These are phyloP conservation scores for Fusarium continuum DNA, from an alignment of 2,329 filamentous ascomycete species.

Conservation along the genomic window DNA sequence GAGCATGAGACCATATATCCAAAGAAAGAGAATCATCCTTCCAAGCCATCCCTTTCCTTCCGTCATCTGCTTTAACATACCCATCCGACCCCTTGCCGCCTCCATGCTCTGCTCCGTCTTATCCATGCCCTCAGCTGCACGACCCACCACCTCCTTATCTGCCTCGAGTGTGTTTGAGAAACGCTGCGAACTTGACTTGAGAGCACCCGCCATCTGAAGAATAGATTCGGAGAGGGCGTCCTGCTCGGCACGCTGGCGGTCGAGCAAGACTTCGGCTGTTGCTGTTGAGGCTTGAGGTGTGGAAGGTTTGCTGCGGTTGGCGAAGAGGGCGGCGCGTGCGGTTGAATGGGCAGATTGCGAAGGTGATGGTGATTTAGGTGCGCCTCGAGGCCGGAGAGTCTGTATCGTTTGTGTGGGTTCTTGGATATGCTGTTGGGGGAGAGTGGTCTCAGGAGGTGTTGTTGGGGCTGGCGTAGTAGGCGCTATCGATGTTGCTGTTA, in stretches of 20 bases:
- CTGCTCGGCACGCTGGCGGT: constrained; percentile 82
- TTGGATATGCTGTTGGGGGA: constrained; percentile 8
- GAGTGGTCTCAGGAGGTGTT: constrained; percentile 17
- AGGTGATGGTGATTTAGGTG: constrained; percentile 32
- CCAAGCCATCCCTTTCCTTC: constrained; percentile 92
- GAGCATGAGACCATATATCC: constrained; percentile 86
- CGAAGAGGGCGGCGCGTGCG: constrained; percentile 57
- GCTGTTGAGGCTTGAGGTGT: constrained; percentile 55
- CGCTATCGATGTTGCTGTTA: constrained; percentile 17
- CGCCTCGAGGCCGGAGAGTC: constrained; percentile 48
- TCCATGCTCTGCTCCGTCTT: constrained; percentile 80
- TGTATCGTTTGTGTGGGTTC: constrained; percentile 49
- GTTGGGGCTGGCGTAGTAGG: constrained; percentile 13
- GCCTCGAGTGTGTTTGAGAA: constrained; percentile 77
- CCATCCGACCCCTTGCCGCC: constrained; percentile 79
- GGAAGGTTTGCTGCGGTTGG: constrained; percentile 50
- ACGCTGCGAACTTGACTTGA: constrained; percentile 77
- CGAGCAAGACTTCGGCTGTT: constrained; percentile 75
- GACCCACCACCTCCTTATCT: constrained; percentile 75
- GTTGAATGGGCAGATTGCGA: constrained; percentile 48
- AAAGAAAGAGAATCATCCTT: constrained; percentile 81
- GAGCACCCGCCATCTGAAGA: constrained; percentile 78
- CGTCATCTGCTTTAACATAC: constrained; percentile 77
- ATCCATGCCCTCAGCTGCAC: constrained; percentile 79
- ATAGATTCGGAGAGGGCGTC: constrained; percentile 83